phyloP scores from a whole-genome alignment of 768 basidiomycete genomes.

The Suillus subalutaceus region DNA sequence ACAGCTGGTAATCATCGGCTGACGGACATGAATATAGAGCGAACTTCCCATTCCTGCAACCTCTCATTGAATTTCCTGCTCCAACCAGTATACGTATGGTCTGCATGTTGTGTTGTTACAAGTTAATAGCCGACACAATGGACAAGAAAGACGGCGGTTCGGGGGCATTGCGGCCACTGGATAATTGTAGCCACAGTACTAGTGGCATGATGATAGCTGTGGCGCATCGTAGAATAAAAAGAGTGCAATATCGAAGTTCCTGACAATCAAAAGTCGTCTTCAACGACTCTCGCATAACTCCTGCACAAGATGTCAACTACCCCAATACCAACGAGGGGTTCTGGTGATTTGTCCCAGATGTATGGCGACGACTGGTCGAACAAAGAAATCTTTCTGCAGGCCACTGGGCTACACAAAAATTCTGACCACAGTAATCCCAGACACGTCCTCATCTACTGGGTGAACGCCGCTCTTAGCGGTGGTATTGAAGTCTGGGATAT shows the following conservation, averaged over 20 bases:
- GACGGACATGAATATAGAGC: conserved; percentile 4
- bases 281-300: background rate
- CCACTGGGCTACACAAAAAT: conserved; percentile 7
- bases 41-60: background rate
- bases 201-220: background rate
- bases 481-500: conserved; percentile 32
- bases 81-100: background rate
- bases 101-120: background rate
- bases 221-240: background rate
- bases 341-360: background rate
- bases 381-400: conserved; percentile 29
- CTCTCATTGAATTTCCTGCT: background rate
- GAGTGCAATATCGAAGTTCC: background rate
- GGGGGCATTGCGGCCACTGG: background rate
- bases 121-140: background rate
- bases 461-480: conserved; percentile 25
- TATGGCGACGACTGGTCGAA: conserved; percentile 25
- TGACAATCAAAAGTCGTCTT: background rate
- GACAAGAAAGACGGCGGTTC: background rate
- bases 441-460: conserved; percentile 29
- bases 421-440: conserved; percentile 6
- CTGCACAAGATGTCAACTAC: background rate
- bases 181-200: background rate
- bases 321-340: conserved; percentile 3
- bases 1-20: background rate